These are phyloP conservation scores for Irpex sp. DNA, from an alignment of 1,284 basidiomycete species.

Conservation along the genomic window DNA sequence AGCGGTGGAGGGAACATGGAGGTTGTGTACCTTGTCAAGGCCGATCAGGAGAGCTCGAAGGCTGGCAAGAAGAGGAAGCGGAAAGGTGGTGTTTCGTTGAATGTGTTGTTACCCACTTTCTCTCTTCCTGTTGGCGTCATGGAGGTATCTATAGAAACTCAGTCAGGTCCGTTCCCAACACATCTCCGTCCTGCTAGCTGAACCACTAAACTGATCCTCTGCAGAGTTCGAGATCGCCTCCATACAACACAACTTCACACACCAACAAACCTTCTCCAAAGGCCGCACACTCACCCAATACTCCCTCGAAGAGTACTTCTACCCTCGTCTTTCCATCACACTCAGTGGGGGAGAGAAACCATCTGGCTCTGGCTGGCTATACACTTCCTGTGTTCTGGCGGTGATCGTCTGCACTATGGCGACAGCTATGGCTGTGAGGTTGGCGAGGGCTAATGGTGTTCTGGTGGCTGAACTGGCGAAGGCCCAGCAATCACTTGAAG, in stretches of 20 bases:
- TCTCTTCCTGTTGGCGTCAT: conserved; percentile 59
- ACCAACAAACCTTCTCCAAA: conserved; percentile 34
- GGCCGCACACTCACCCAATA: conserved; percentile 47
- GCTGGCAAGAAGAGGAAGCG: conserved; percentile 19
- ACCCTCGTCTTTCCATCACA: conserved; percentile 38
- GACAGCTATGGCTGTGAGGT: conserved; percentile 21
- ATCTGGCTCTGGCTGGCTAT: not conserved
- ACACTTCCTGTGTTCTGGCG: not conserved
- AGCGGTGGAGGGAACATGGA: conserved; percentile 49
- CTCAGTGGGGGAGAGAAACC: conserved; percentile 9
- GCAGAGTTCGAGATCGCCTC: conserved; percentile 40
- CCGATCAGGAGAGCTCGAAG: conserved; percentile 7
- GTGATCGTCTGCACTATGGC: conserved; percentile 3
- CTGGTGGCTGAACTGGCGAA: conserved; percentile 35
- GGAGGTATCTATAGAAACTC: conserved; percentile 53
- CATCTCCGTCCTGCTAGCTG: not conserved
- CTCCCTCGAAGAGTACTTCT: conserved; percentile 52
- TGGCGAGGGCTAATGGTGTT: conserved; percentile 31
- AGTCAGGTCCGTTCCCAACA: conserved; percentile 11
- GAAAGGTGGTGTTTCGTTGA: conserved; percentile 33
- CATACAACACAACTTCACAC: conserved; percentile 45
- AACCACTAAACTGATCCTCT: conserved; percentile 3
- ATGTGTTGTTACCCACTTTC: conserved; percentile 66
- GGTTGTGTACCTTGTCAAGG: conserved; percentile 60
- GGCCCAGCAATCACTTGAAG: conserved; percentile 33